Base-by-base conservation (phyloP, 2,329 filamentous ascomycete species). In the Colletotrichum salicis region DNA sequence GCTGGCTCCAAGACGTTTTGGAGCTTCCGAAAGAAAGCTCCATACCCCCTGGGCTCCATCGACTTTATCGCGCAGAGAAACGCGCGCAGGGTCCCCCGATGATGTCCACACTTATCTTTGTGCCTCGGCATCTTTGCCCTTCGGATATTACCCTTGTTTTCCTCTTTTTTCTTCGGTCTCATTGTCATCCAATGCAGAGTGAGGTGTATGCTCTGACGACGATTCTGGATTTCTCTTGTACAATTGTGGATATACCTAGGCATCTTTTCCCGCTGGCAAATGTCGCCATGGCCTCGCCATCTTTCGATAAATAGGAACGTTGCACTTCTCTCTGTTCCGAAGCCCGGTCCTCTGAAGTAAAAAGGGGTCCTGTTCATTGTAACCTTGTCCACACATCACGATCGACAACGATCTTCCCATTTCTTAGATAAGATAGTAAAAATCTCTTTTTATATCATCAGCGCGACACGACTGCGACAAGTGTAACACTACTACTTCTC, bases 111-210 rank as follows among this genome's bases (percentile, higher is more conserved):
- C 54, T 27, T 58, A 45, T 55, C 64, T 45, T 48, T 19, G 69
- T 64, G 52, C 69, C 69, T 71, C 69, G 69, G 69, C 68, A 71
- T 71, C 58, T 68, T 54, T 29, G 29, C 11, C 13, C 33, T 59
- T 69, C 65, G 69, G 69, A 69, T 59, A 71, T 69, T 69, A 31
- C 65, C 27, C 69, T 60, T 31, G 29, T 24, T 64, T 31, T 45
- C 54, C 22, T n/a, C 58, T 37, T 24, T 15, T 55, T 55, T 15
- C 27, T 55, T 55, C n/a, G 19, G 8, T 55, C n/a, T 55, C 22
- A 15, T 29, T 55, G 10, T 55, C 52, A 24, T 29, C 52, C 52
- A 48, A 48, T 48, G 41, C 41, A 48, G 19, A 11, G 41, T 22
- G 1, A 48, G 8, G 41, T 48, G 41, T 48, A 48, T 48, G 15